phyloP scores from a whole-genome alignment of 1,139 yeast species.

The Geotrichum bryndzae region DNA sequence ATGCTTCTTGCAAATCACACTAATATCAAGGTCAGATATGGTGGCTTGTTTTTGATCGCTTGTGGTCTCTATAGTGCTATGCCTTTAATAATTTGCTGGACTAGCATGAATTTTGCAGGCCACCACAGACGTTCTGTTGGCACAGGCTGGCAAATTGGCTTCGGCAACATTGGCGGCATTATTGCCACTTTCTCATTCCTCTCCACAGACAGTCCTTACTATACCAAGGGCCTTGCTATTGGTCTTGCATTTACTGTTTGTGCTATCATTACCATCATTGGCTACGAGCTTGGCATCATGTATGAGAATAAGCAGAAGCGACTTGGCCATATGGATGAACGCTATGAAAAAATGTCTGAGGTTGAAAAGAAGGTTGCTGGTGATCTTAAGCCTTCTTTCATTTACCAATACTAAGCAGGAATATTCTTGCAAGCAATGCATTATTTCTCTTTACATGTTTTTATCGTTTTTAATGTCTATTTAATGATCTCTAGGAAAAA shows the following conservation, averaged over 20 bases:
- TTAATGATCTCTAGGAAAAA: not conserved
- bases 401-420: slow-evolving; percentile 38
- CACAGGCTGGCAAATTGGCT: slow-evolving; percentile 40
- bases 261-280: slow-evolving; percentile 42
- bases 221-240: slow-evolving; percentile 52
- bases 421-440: not conserved
- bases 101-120: slow-evolving; percentile 37
- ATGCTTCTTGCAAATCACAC: slow-evolving; percentile 32
- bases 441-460: not conserved
- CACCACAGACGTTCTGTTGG: slow-evolving; percentile 39
- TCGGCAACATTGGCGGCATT: slow-evolving; percentile 41
- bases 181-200: slow-evolving; percentile 52
- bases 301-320: slow-evolving; percentile 35
- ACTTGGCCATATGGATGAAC: slow-evolving; percentile 33
- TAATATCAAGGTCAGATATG: slow-evolving; percentile 27
- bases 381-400: slow-evolving; percentile 59
- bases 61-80: slow-evolving; percentile 37
- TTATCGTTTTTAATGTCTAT: not conserved
- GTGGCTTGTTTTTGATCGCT: slow-evolving; percentile 36
- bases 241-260: slow-evolving; percentile 49
- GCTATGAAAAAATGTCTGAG: slow-evolving; percentile 41
- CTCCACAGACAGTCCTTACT: slow-evolving; percentile 51
- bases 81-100: slow-evolving; percentile 40
- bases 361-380: slow-evolving; percentile 49
- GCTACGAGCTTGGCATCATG: slow-evolving; percentile 40